Evolutionary conservation across 345 rosid species (phyloP), one percentile per base, ranked within the genome.

Genomic region (Syzygium aromaticum): DNA sequence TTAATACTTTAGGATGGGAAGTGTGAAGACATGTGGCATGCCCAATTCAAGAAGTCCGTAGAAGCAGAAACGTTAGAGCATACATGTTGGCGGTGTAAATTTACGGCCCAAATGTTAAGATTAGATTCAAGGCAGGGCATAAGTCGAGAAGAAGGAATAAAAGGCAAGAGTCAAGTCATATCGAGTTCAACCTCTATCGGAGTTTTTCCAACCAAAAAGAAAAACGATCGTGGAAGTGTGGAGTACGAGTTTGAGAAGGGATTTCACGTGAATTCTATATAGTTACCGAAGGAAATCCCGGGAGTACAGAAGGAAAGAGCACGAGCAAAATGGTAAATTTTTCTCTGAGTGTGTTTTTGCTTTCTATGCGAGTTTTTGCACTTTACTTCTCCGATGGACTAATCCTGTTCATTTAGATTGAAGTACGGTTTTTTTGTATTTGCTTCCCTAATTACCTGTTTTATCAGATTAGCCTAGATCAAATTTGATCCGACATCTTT

Each of bases 301-400:
- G 22, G 15, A 57, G 15, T 4, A 57, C 11, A 4, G 63, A 11
- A 11, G 28, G 28, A 25, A 57, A 57, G 28, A 25, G 28, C 0
- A 3, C 2, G 4, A 25, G 28, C 28, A 6, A 57, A 43, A 43
- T 51, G 51, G 3, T 51, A 51, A 51, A 9, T 51, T 51, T 51
- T 51, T 51, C 52, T 51, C 7, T 11, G 52, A 51, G 11, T 11
- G 13, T 51, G 52, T 3, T 51, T 51, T 51, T 11, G 52, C 13
- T 51, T 11, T 43, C 7, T 1, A 1, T 5, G 7, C 46, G 46
- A 0, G 7, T n/a, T 57, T 2, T 1, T 25, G 7, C 0, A 25
- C 64, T 57, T 25, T n/a, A 57, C 15, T 57, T 25, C 28, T 25
- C 64, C 28, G 25, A 1, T 57, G 2, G 28, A 25, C 64, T 57